Base-by-base conservation (phyloP, 2,329 filamentous ascomycete species). In the Thermomyces lanuginosus region DNA sequence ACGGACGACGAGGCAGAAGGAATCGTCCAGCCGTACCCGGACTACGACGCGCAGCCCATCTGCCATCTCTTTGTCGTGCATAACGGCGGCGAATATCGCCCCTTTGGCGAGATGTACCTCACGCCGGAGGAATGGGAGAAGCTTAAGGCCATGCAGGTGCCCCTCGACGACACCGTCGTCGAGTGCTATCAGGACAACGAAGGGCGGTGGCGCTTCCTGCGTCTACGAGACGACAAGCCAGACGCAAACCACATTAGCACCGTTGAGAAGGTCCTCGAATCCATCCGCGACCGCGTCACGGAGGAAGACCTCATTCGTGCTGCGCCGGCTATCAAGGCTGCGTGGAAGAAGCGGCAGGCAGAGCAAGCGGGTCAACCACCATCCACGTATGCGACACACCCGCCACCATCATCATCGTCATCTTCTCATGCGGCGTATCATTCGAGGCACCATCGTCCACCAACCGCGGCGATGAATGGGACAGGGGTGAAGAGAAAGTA, bases 141-240 rank as follows among this genome's bases (percentile, higher is more conserved):
- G 1, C 59, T 95, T 37, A 93, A 92, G 53, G 51, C 56, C 2
- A 56, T 84, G 27, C 59, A 66, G 17, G 69, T 84, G 39, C 77
- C 80, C 9, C 61, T 95, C n/a, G 71, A 92, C 45, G 77, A 86
- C 36, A 67, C 79, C 27, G 78, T 98, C 33, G 76, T 95, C 29
- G 89, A 98, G 56, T 93, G 83, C 48, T 82, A 72, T 45, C 72
- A 82, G 53, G 82, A 92, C 44, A 61, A 70, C 2, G 53, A 73
- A 31, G 69, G 69, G 10, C 62, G 74, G 12, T 98, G 89, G 89
- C 72, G 83, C 31, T 80, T 81, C 49, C 76, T 89, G 40, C 73
- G 84, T 16, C 86, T 93, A 53, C 69, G 89, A 27, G 84, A 95
- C 44, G 89, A 98, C 53, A 98, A 98, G 57, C 61, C 64, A 15